Evolutionary conservation across 1,139 yeast species (phyloP), one percentile per base, ranked within the genome.

Genomic region (Yamadazyma diddensiae): DNA sequence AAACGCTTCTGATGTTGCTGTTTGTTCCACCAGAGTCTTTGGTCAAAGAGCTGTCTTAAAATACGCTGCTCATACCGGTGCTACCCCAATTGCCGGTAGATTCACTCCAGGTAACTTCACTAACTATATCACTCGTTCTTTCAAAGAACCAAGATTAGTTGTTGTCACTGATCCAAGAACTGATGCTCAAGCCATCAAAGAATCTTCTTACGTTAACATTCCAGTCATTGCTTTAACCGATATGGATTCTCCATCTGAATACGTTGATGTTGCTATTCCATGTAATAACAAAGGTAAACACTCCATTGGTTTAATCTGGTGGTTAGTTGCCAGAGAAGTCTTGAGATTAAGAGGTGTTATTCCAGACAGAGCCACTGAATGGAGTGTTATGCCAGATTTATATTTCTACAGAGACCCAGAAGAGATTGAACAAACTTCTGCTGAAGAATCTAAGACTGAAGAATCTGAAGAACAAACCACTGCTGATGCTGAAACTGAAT

Each of bases 331-430:
- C 63, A 88, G 99, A 79, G 99, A 92, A 79, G 97, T 92, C 62
- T 83, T 92, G 70, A 87, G 99, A 81, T 84, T 92, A 72, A 86
- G 97, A 79, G 98, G 99, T 67, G 83, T 90, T 66, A 76, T 92
- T 59, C 90, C 95, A 67, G 87, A 85, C 87, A 90, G 99, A 82
- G 69, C 86, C 57, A 86, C 94, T 70, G 85, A 84, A 70, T 92
- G 99, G 99, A 77, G 94, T 57, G 94, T 92, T 69, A 94, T 92
- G 98, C 97, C 97, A 74, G 99, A 92, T 79, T 82, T 90, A 75
- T 92, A 90, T 88, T 92, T 92, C 90, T 92, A 92, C 97, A 92
- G 99, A 83, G 97, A 92, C 78, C 98, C 98, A 65, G 98, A 92
- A 79, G 99, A 92, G 77, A 84, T 84, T 72, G 96, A 87, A 77